Evolutionary conservation across 495 filamentous ascomycete species (phyloP).

Genomic region (Astrothelium subdiscretum): DNA sequence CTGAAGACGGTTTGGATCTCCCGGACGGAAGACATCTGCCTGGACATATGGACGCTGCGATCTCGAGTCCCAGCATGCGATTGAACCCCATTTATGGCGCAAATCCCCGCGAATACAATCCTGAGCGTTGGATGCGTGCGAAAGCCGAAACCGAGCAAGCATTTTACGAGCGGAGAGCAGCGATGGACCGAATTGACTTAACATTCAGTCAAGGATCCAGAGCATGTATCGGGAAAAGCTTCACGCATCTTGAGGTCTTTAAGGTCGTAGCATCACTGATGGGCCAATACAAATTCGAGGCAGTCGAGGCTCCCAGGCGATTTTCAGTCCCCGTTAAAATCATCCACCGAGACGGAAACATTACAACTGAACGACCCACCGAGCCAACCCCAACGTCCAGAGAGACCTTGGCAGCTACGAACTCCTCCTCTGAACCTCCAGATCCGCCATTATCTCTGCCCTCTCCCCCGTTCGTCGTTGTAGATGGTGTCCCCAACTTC

Average conservation of each 20-base stretch:
- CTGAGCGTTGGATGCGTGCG: background rate
- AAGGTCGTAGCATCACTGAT: background rate
- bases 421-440: background rate
- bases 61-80: background rate
- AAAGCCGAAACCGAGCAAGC: background rate
- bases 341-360: background rate
- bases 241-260: background rate
- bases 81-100: background rate
- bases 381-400: background rate
- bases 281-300: background rate
- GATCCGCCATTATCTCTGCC: conserved; percentile 8
- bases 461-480: conserved; percentile 26
- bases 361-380: background rate
- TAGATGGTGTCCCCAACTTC: conserved; percentile 27
- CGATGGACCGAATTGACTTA: background rate
- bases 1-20: background rate
- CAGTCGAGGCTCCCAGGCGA: background rate
- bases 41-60: background rate
- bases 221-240: background rate
- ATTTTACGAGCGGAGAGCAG: background rate
- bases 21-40: background rate
- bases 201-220: background rate
- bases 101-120: background rate
- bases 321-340: background rate
- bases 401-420: background rate